phyloP scores from a whole-genome alignment of 2,329 filamentous ascomycete genomes.

The Colletotrichum sojae region DNA sequence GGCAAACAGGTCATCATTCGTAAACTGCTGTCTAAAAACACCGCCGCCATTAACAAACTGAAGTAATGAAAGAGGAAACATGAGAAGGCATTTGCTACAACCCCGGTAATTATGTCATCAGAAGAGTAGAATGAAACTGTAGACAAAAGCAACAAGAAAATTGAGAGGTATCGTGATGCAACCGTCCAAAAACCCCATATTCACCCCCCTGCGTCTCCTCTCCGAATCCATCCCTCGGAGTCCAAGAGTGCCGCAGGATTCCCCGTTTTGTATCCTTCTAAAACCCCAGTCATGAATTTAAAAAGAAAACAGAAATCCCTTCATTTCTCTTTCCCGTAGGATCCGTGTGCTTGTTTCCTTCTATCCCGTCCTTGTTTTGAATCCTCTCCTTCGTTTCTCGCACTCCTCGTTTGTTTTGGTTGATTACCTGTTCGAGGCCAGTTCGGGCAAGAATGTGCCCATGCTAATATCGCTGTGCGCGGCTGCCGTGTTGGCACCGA shows the following conservation, averaged over 20 bases:
- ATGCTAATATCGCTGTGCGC: conserved; percentile 55
- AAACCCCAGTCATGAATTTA: no score
- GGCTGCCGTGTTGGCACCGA: conserved; percentile 51
- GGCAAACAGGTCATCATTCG: conserved; percentile 16
- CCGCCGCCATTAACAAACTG: no score
- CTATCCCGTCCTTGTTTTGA: conserved; percentile 4
- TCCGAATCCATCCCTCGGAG: conserved; percentile 16
- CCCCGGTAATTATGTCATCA: not conserved
- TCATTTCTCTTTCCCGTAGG: not conserved
- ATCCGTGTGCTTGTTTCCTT: not conserved
- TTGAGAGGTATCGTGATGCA: conserved; percentile 37
- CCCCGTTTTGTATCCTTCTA: not conserved
- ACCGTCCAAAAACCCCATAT: not conserved
- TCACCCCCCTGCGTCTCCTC: not conserved
- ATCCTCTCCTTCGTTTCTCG: not conserved
- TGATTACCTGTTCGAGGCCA: conserved; percentile 45
- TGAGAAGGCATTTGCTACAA: not conserved
- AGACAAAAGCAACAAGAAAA: conserved; percentile 6
- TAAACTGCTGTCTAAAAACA: not conserved
- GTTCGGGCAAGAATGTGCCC: conserved; percentile 43
- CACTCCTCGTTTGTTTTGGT: not conserved
- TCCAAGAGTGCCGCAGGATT: conserved; percentile 32
- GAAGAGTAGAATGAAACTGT: not conserved
- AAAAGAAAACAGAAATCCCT: not conserved
- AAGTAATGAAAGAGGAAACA: not conserved